phyloP scores from a whole-genome alignment of 164 flowering plant species.

The Platanus orientalis region DNA sequence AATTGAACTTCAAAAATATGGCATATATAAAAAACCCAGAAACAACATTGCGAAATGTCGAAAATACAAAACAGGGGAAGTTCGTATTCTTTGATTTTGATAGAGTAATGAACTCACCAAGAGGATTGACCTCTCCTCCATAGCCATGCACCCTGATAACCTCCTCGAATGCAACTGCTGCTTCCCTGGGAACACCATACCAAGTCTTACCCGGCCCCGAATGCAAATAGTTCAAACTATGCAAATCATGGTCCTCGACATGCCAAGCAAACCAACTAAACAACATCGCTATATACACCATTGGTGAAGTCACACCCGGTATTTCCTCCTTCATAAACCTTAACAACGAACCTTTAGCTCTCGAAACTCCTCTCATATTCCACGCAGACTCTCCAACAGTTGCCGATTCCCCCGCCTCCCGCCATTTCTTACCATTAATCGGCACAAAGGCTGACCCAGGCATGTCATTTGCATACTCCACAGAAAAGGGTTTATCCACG shows the following conservation, averaged over 20 bases:
- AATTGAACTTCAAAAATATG: background rate
- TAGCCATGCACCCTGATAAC: slow-evolving; percentile 68
- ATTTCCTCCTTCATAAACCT: slow-evolving; percentile 88
- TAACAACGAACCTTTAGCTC: slow-evolving; percentile 62
- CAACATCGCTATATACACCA: slow-evolving; percentile 78
- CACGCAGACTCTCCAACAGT: slow-evolving; percentile 60
- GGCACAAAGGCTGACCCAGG: slow-evolving; percentile 69
- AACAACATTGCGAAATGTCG: background rate
- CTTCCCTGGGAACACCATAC: slow-evolving; percentile 80
- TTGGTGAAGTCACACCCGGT: slow-evolving; percentile 81
- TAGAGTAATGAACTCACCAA: slow-evolving; percentile 44
- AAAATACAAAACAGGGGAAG: slow-evolving; percentile 14
- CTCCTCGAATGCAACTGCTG: slow-evolving; percentile 72
- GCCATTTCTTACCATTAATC: slow-evolving; percentile 20
- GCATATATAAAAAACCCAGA: background rate
- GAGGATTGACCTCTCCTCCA: slow-evolving; percentile 74
- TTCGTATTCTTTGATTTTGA: background rate
- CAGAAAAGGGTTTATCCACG: slow-evolving; percentile 64
- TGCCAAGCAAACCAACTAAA: slow-evolving; percentile 95
- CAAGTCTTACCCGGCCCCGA: slow-evolving; percentile 76
- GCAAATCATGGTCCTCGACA: slow-evolving; percentile 84
- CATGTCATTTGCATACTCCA: slow-evolving; percentile 89
- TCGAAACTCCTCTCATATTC: slow-evolving; percentile 75
- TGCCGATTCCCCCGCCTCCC: slow-evolving; percentile 28
- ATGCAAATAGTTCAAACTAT: slow-evolving; percentile 79